Percentiles rank a stretch among this genome's conserved stretches.
These are phyloP conservation scores for Mucor piriformis DNA, from an alignment of 371 early-diverging fungal species.

Conservation along the genomic window DNA sequence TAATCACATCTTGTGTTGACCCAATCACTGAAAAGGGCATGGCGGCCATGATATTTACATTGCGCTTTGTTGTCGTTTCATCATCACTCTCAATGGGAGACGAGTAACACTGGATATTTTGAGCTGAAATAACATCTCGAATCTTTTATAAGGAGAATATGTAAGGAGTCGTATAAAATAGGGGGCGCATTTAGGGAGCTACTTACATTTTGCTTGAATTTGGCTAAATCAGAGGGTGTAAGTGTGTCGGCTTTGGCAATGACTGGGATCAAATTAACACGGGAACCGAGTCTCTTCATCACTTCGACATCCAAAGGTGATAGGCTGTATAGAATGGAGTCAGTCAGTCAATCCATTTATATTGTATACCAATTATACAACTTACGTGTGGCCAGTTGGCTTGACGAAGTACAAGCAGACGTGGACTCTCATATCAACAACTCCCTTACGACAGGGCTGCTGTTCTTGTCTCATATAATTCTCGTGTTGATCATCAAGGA, in stretches of 20 bases:
- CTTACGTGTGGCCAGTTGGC: slow-evolving; percentile 86
- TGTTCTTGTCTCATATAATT: slow-evolving; percentile 82
- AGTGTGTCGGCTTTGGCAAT: slow-evolving; percentile 95
- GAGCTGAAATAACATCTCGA: slow-evolving; percentile 75
- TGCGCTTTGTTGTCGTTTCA: slow-evolving; percentile 78
- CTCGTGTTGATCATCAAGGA: slow-evolving; percentile 96
- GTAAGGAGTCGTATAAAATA: background rate
- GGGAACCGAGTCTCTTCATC: slow-evolving; percentile 83
- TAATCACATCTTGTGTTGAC: slow-evolving; percentile 82
- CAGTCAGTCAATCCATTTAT: background rate
- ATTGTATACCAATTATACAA: slow-evolving; percentile 1
- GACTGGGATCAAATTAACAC: slow-evolving; percentile 91
- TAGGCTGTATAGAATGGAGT: slow-evolving; percentile 32
- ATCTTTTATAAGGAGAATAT: slow-evolving; percentile 49
- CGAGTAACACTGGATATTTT: slow-evolving; percentile 82
- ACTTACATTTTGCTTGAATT: slow-evolving; percentile 80
- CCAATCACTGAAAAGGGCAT: slow-evolving; percentile 97
- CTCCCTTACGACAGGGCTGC: slow-evolving; percentile 56
- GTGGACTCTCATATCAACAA: slow-evolving; percentile 80
- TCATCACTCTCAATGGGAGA: slow-evolving; percentile 91
- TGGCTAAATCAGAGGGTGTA: slow-evolving; percentile 78
- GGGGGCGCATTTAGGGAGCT: background rate
- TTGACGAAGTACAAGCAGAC: slow-evolving; percentile 95
- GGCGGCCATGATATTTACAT: slow-evolving; percentile 83
- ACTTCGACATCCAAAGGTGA: slow-evolving; percentile 86